Base-by-base conservation (phyloP, 1,139 yeast species). In the Candida sanyaensis region DNA sequence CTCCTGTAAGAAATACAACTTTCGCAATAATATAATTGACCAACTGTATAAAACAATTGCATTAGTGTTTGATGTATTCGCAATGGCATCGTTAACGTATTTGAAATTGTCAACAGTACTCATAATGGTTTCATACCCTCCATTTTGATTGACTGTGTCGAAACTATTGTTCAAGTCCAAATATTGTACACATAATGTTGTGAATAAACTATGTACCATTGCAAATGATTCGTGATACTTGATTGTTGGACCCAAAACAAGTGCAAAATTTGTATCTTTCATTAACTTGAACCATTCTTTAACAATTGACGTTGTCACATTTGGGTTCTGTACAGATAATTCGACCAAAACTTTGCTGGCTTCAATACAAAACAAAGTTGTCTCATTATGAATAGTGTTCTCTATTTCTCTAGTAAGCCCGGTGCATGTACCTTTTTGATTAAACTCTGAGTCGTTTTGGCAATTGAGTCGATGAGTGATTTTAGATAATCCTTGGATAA, bases 31-130 rank as follows among this genome's bases (percentile, higher is more conserved):
- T 5, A 85, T 66, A 21, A 88, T 78, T 10, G 89, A 80, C 96
- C 96, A 90, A 30, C 84, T 78, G 56, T 87, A 86, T 43, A 80
- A 63, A 1, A 84, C 67, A 4, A 86, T 68, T 0, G 89, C 66
- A 50, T 81, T 80, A 11, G 55, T 49, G 43, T 65, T 65, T 24
- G 54, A 37, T 1, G 66, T 54, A 9, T 69, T 62, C 0, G 66
- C 58, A 12, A 73, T 64, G 4, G 73, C 55, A 5, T 58, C 60
- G 56, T 77, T 80, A 24, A 81, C 69, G 44, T 59, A 55, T 43
- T 62, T 60, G 50, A 88, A 71, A 1, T 72, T 61, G 0, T 61
- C 57, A 0, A 78, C 65, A 52, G 81, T 78, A 38, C 70, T 65
- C 55, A 81, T 65, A 71, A 83, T 1, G 79, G 66, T n/a, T 5